Evolutionary conservation across 2,329 filamentous ascomycete species (phyloP).

Genomic region (Epichloe festucae): DNA sequence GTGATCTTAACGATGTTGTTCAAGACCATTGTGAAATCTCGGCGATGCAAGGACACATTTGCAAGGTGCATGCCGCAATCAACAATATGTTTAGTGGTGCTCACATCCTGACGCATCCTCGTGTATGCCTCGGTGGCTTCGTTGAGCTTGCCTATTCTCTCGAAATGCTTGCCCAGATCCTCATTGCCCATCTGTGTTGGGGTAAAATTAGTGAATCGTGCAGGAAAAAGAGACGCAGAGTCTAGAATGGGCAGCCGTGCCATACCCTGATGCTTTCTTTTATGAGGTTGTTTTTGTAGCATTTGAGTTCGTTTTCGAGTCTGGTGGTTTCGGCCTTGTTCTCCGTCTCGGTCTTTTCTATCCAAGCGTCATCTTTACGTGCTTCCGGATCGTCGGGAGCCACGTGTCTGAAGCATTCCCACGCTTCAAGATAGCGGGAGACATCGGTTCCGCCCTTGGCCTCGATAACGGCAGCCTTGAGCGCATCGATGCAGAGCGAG

Average conservation of each 20-base stretch:
- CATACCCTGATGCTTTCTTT: constrained; percentile 86
- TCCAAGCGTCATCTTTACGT: constrained; percentile 58
- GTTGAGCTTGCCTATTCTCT: constrained; percentile 60
- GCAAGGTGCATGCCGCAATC: constrained; percentile 73
- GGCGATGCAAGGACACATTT: constrained; percentile 60
- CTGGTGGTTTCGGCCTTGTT: constrained; percentile 59
- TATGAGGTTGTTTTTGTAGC: constrained; percentile 92
- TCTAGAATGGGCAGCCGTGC: background rate
- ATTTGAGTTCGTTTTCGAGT: constrained; percentile 75
- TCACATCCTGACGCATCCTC: constrained; percentile 85
- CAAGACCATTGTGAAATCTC: constrained; percentile 61
- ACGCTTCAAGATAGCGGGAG: constrained; percentile 54
- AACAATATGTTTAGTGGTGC: constrained; percentile 66
- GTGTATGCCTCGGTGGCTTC: constrained; percentile 65
- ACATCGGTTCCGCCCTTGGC: constrained; percentile 68
- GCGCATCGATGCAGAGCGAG: constrained; percentile 63
- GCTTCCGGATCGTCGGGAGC: constrained; percentile 58
- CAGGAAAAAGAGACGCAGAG: background rate
- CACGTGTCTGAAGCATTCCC: constrained; percentile 48
- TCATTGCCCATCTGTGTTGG: constrained; percentile 73
- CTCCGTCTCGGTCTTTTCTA: constrained; percentile 49
- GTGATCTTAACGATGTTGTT: constrained; percentile 50
- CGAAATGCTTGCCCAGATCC: constrained; percentile 75
- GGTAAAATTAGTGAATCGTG: background rate
- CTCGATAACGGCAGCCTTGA: constrained; percentile 63